Percentiles rank a stretch among this genome's conserved stretches.
These are phyloP conservation scores for Tillandsia fasciculata DNA, from an alignment of 176 grass and related monocot genomes.

Conservation along the genomic window DNA sequence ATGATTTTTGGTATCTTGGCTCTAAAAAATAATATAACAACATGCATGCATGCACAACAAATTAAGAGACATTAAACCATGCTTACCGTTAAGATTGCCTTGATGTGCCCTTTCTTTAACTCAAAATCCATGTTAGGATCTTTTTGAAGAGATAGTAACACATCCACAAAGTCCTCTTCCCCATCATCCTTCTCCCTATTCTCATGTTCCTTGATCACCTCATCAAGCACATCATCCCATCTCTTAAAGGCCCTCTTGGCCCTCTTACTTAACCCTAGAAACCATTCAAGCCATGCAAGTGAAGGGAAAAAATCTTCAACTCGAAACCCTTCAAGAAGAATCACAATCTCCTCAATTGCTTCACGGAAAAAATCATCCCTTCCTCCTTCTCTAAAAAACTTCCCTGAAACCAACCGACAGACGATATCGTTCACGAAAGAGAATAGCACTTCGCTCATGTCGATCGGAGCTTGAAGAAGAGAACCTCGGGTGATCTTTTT, in stretches of 20 bases:
- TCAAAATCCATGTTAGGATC: not conserved
- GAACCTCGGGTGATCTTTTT: no score
- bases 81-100: not conserved
- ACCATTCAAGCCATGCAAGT: not conserved
- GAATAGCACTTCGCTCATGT: no score
- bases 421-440: slow-evolving; percentile 20
- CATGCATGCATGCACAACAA: no score
- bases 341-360: not conserved
- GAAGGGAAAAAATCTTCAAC: slow-evolving; percentile 23
- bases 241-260: not conserved
- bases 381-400: not conserved
- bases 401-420: slow-evolving; percentile 23
- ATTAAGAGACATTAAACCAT: no score
- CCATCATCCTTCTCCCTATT: not conserved
- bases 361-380: slow-evolving; percentile 5
- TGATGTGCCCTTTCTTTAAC: not conserved
- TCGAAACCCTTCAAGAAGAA: slow-evolving; percentile 5
- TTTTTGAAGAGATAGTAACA: not conserved
- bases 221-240: slow-evolving; percentile 11
- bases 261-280: not conserved
- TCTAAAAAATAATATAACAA: no score
- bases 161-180: not conserved
- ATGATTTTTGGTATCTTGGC: no score
- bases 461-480: no score
- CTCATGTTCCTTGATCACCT: slow-evolving; percentile 7